Evolutionary conservation across 202 grass and related monocot species (phyloP).

Genomic region (Carex arenaria): DNA sequence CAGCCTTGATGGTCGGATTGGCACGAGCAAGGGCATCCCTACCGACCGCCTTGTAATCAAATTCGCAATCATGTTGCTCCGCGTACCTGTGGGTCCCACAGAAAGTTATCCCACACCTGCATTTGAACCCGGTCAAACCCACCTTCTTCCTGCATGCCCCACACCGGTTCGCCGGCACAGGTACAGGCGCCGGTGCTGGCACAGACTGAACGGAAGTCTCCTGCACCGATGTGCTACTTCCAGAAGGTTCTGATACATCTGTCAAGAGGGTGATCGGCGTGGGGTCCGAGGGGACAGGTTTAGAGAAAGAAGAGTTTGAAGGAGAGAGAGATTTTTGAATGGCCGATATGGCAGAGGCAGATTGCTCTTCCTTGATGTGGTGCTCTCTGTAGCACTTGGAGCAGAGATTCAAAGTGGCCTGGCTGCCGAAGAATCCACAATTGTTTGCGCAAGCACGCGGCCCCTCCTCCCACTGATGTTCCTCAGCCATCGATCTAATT

Average conservation of each 20-base stretch:
- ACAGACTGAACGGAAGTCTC: background rate
- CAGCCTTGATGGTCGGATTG: slow-evolving; percentile 28
- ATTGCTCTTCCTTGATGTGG: slow-evolving; percentile 24
- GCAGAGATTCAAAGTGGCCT: slow-evolving; percentile 28
- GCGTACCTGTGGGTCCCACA: slow-evolving; percentile 31
- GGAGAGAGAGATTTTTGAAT: slow-evolving; percentile 21
- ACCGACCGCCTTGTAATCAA: slow-evolving; percentile 27
- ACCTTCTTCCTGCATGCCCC: slow-evolving; percentile 29
- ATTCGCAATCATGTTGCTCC: slow-evolving; percentile 21
- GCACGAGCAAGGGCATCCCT: slow-evolving; percentile 21
- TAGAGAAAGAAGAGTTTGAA: background rate
- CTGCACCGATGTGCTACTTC: background rate
- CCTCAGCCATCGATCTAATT: slow-evolving; percentile 16
- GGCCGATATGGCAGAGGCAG: slow-evolving; percentile 20
- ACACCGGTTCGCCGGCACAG: slow-evolving; percentile 17
- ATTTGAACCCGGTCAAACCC: slow-evolving; percentile 30
- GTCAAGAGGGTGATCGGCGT: background rate
- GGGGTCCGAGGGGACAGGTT: background rate
- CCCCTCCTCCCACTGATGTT: slow-evolving; percentile 13
- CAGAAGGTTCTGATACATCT: background rate
- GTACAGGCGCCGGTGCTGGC: background rate
- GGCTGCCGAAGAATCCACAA: slow-evolving; percentile 33
- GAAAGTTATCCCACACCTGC: slow-evolving; percentile 26
- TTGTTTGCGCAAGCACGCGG: slow-evolving; percentile 26
- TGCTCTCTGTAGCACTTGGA: slow-evolving; percentile 39